Evolutionary conservation across 495 filamentous ascomycete genomes (phyloP), one percentile per base, ranked within the genome.

Genomic region (Gamarada debralockiae): DNA sequence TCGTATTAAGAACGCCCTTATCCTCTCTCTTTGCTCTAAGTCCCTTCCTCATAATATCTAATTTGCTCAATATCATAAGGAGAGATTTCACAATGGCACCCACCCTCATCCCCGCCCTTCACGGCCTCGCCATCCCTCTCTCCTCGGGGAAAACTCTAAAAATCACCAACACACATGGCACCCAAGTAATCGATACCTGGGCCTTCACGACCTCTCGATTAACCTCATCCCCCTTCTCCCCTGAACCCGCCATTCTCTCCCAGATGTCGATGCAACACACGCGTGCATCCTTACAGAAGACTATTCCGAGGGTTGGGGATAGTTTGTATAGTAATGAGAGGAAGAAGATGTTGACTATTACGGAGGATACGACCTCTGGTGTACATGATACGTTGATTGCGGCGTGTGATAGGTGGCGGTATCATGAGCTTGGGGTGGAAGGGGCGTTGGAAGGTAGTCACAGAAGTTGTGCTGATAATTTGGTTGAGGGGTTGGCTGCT

Each of bases 121-220:
- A 68, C 55, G 74, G 70, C 48, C 65, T 66, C 13, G 72, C 72
- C 5, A 65, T 68, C 15, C 64, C 63, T 48, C 58, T 78, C 31
- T 47, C 39, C 14, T 31, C 53, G 1, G 66, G 65, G n/a, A 70
- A 74, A 47, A 69, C 58, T 2, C 72, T 78, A 54, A 73, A 75
- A 53, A 70, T 80, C 23, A 71, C 73, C 56, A 80, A 80, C 52
- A 77, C 73, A 4, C 59, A 66, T 45, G 76, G 76, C 34, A 70
- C 67, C n/a, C 76, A 80, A 65, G 75, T 80, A 7, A 62, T 77
- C 24, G 51, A 23, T 58, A 72, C 70, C 9, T 78, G 70, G 69
- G 74, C 71, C 0, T 73, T 80, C 50, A 66, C 68, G 0, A 10
- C 10, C 27, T 29, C 27, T 4, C 5, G 27, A 5, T 48, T 73